These are phyloP conservation scores for Juglanconis sp. DNA, from an alignment of 2,329 filamentous ascomycete genomes.

Conservation along the genomic window DNA sequence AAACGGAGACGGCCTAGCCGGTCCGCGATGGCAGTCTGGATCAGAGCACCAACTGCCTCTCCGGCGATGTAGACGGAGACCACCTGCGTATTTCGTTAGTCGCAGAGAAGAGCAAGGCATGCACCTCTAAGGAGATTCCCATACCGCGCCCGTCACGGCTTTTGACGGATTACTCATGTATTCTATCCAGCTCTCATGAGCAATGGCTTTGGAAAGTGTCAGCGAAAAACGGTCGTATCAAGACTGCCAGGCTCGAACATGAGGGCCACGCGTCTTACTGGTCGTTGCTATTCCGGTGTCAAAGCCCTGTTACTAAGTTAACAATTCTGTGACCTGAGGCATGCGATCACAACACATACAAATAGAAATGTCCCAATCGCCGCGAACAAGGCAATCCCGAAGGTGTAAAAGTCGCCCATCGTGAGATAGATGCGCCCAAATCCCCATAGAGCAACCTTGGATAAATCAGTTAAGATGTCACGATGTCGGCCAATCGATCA, in stretches of 20 bases:
- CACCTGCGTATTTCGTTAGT: conserved; percentile 31
- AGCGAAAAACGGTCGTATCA: background rate
- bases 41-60: conserved; percentile 52
- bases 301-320: conserved; percentile 41
- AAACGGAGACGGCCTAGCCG: conserved; percentile 50
- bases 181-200: conserved; percentile 56
- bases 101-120: background rate
- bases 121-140: background rate
- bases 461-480: no score
- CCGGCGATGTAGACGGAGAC: conserved; percentile 59
- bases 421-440: conserved; percentile 12
- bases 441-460: background rate
- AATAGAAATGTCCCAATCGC: conserved; percentile 59
- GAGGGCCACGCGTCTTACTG: conserved; percentile 33
- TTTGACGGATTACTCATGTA: conserved; percentile 56
- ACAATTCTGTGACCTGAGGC: background rate
- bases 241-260: background rate
- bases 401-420: conserved; percentile 34
- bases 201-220: conserved; percentile 41
- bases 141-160: conserved; percentile 50
- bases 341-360: conserved; percentile 32
- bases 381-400: conserved; percentile 53
- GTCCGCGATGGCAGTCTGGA: conserved; percentile 52
- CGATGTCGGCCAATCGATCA: no score
- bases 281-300: conserved; percentile 60